Evolutionary conservation across 805 yeast species (phyloP).

Genomic region (Starmerella lactis-condensi): DNA sequence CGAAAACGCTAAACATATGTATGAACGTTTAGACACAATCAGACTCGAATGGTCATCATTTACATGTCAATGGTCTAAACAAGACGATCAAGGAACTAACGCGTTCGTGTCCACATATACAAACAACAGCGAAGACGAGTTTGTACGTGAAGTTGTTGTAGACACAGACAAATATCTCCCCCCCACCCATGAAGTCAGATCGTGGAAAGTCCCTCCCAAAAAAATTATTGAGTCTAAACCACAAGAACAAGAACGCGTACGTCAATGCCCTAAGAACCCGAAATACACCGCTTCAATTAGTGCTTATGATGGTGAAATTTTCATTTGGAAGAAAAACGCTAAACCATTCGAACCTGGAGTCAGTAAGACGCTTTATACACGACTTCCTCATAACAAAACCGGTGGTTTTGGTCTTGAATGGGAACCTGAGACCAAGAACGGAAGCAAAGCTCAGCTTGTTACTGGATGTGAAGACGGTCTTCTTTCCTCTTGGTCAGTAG

Average conservation of each 20-base stretch:
- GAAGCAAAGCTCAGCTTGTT: slow-evolving; percentile 25
- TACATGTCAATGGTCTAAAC: slow-evolving; percentile 10
- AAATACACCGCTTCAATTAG: slow-evolving; percentile 9
- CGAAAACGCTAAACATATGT: slow-evolving; percentile 12
- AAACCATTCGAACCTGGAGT: too few relatives aligned
- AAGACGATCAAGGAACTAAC: slow-evolving; percentile 4
- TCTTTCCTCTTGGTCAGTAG: too few relatives aligned
- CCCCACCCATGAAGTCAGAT: too few relatives aligned
- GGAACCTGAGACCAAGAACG: slow-evolving; percentile 25
- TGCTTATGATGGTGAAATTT: slow-evolving; percentile 7
- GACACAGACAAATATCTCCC: slow-evolving; percentile 11
- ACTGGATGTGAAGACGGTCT: slow-evolving; percentile 56
- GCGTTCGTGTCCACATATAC: slow-evolving; percentile 14
- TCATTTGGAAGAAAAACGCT: slow-evolving; percentile 4
- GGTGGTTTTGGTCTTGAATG: slow-evolving; percentile 66
- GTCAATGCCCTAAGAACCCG: slow-evolving; percentile 9
- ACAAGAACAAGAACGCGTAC: too few relatives aligned
- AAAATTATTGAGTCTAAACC: too few relatives aligned
- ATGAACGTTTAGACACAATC: slow-evolving; percentile 12
- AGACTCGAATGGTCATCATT: slow-evolving; percentile 12
- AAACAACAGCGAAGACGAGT: slow-evolving; percentile 10
- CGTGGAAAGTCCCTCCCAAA: too few relatives aligned
- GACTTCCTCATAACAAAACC: slow-evolving; percentile 37
- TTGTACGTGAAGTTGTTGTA: slow-evolving; percentile 10
- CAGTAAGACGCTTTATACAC: too few relatives aligned